These are phyloP conservation scores for Aspergillus cejpii DNA, from an alignment of 2,329 filamentous ascomycete species.

Conservation along the genomic window DNA sequence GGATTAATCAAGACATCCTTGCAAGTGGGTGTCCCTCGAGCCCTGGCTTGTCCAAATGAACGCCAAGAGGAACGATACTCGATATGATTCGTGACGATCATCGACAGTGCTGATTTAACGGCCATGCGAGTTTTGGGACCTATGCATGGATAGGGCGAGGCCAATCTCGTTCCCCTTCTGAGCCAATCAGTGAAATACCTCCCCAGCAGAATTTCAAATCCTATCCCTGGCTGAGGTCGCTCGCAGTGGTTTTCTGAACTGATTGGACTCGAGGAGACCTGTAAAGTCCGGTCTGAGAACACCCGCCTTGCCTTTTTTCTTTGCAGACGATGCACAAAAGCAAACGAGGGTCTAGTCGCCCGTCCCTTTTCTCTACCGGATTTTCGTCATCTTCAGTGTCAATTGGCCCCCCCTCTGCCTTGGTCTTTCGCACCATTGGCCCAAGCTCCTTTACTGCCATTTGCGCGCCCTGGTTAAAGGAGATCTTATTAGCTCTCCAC, in stretches of 20 bases:
- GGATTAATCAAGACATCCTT: constrained; percentile 11
- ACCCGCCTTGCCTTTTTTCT: not conserved
- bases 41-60: constrained; percentile 7
- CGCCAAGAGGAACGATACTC: constrained; percentile 6
- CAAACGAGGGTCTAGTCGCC: not conserved
- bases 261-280: not conserved
- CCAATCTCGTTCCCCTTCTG: constrained; percentile 10
- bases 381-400: constrained; percentile 18
- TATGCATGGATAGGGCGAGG: constrained; percentile 21
- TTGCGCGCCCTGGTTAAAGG: constrained; percentile 18
- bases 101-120: constrained; percentile 13
- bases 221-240: constrained; percentile 22
- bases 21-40: constrained; percentile 9
- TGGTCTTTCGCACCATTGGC: constrained; percentile 20
- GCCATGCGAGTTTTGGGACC: constrained; percentile 21
- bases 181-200: constrained; percentile 31
- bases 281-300: not conserved
- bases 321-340: not conserved
- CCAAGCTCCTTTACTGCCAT: constrained; percentile 26
- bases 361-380: not conserved
- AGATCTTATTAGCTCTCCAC: constrained; percentile 25
- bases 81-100: constrained; percentile 25
- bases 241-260: constrained; percentile 5
- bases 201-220: constrained; percentile 20
- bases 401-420: constrained; percentile 3